Percentiles rank a stretch among this genome's conserved stretches.
Evolutionary conservation across 2,329 filamentous ascomycete genomes (phyloP).

Genomic region (Xylaria sp.): DNA sequence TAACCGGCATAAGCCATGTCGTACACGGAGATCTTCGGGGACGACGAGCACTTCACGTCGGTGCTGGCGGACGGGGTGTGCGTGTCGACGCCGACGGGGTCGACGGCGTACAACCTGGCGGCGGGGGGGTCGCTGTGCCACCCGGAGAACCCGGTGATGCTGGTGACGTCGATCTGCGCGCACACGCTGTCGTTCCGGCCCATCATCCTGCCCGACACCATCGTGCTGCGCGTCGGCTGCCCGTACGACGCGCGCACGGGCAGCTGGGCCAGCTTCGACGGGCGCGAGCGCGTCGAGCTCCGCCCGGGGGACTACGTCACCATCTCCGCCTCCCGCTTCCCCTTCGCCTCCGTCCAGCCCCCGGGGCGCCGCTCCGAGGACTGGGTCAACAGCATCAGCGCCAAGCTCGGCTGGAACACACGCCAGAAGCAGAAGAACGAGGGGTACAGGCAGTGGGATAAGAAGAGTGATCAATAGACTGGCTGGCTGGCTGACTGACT

Average conservation of each 20-base stretch:
- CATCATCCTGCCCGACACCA: conserved; percentile 95
- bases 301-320: conserved; percentile 81
- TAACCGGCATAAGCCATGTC: conserved; percentile 71
- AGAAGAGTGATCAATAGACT: conserved; percentile 4
- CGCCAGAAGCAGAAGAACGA: conserved; percentile 73
- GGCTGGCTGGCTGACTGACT: neutral
- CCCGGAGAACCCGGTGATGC: conserved; percentile 93
- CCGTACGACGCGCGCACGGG: conserved; percentile 88
- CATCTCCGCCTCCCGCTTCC: conserved; percentile 77
- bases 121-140: conserved; percentile 95
- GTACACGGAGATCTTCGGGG: conserved; percentile 87
- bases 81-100: conserved; percentile 91
- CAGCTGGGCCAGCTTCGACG: conserved; percentile 98
- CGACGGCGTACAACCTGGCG: conserved; percentile 93
- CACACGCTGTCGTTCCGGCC: conserved; percentile 94
- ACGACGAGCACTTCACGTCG: conserved; percentile 93
- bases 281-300: conserved; percentile 82
- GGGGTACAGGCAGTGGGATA: conserved; percentile 53
- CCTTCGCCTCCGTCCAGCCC: conserved; percentile 76
- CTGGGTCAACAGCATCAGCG: conserved; percentile 80
- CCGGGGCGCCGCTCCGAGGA: conserved; percentile 72
- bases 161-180: conserved; percentile 91
- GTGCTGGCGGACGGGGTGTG: conserved; percentile 92
- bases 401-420: conserved; percentile 81
- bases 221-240: conserved; percentile 90